Evolutionary conservation across 176 grass and related monocot species (phyloP).

Genomic region (Pharus latifolius): DNA sequence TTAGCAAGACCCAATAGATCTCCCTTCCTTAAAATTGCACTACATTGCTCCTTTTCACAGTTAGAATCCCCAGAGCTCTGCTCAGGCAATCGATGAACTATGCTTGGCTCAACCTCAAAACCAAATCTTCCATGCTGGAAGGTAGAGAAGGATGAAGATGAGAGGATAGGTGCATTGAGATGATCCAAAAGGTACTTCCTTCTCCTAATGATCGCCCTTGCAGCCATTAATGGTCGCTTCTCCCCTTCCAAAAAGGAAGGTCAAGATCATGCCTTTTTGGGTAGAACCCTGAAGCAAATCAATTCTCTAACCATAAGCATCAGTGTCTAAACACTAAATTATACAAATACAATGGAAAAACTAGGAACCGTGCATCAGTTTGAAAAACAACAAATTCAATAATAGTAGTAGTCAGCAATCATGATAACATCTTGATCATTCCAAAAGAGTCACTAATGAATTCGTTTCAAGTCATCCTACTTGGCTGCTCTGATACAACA

Average conservation of each 20-base stretch:
- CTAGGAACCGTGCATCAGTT: neutral
- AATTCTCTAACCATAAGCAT: neutral
- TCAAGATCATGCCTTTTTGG: conserved; percentile 49
- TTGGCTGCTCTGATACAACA: neutral
- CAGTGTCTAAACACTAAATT: neutral
- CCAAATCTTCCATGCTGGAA: conserved; percentile 41
- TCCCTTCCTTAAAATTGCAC: conserved; percentile 22
- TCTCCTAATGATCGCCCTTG: conserved; percentile 64
- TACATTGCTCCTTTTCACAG: conserved; percentile 22
- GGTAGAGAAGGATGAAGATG: conserved; percentile 35
- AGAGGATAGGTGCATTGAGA: conserved; percentile 20
- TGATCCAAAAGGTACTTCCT: conserved; percentile 52
- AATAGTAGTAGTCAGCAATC: neutral
- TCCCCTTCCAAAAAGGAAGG: conserved; percentile 30
- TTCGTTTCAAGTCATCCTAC: neutral
- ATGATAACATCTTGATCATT: neutral
- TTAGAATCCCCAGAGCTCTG: conserved; percentile 22
- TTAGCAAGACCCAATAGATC: conserved; percentile 24
- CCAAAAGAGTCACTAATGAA: neutral
- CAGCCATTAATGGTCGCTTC: conserved; percentile 57
- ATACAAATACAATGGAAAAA: neutral
- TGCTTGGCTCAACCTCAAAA: conserved; percentile 22
- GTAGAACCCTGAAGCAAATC: conserved; percentile 40
- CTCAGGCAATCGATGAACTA: conserved; percentile 16
- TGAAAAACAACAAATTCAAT: conserved; percentile 7